A percentile compares a stretch with the other conserved stretches of the same genome.
These are phyloP conservation scores for Vanrija humicola DNA, from an alignment of 1,284 basidiomycete genomes.

Conservation along the genomic window DNA sequence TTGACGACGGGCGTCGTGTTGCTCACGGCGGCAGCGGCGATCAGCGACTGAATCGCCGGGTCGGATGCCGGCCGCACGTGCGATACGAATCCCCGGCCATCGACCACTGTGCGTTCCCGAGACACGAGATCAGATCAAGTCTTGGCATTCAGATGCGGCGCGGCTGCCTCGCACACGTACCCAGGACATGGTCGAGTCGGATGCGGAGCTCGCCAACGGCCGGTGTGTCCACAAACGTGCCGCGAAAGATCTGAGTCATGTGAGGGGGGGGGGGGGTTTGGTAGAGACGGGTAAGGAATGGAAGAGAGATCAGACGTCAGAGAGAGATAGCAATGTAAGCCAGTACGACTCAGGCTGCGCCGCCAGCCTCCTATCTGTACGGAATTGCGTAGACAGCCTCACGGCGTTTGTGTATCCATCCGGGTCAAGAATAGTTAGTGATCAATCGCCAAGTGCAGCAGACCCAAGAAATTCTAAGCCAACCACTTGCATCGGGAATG, in stretches of 20 bases:
- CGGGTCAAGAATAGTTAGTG: too few relatives aligned
- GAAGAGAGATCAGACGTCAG: background rate
- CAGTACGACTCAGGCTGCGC: too few relatives aligned
- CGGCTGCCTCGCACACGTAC: constrained; percentile 47
- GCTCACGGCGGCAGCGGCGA: background rate
- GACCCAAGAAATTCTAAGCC: constrained; percentile 9
- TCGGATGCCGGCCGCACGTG: constrained; percentile 52
- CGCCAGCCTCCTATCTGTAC: too few relatives aligned
- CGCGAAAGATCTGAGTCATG: constrained; percentile 31
- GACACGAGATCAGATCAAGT: background rate
- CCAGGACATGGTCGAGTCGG: constrained; percentile 58
- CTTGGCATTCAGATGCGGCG: background rate
- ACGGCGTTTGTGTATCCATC: too few relatives aligned
- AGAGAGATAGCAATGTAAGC: too few relatives aligned
- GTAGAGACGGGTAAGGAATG: too few relatives aligned
- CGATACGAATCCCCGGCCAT: constrained; percentile 57
- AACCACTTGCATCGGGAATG: constrained; percentile 24
- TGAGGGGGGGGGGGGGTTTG: too few relatives aligned
- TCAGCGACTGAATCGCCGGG: constrained; percentile 38
- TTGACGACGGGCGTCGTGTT: background rate
- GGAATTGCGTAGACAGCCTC: too few relatives aligned
- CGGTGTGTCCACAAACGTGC: constrained; percentile 60
- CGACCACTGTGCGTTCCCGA: constrained; percentile 49
- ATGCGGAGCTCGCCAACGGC: constrained; percentile 56
- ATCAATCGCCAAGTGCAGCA: too few relatives aligned